phyloP scores from a whole-genome alignment of 768 basidiomycete species.

The Suillus variegatus region DNA sequence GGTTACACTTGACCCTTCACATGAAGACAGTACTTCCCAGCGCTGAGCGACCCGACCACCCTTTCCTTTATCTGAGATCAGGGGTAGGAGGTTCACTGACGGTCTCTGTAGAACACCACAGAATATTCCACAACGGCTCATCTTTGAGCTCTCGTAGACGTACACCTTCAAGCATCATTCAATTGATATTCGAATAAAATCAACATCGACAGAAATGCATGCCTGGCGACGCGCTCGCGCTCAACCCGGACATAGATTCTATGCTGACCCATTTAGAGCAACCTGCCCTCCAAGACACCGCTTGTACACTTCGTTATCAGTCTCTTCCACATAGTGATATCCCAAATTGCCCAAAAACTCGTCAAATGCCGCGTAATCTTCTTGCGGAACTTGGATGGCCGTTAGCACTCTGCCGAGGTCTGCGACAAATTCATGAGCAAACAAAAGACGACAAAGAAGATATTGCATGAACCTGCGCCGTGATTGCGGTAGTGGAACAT shows the following conservation, averaged over 20 bases:
- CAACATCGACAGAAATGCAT: neutral
- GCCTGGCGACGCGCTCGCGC: neutral
- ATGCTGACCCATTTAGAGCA: neutral
- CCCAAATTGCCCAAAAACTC: constrained; percentile 76
- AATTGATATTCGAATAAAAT: neutral
- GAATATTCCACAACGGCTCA: neutral
- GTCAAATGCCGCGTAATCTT: constrained; percentile 67
- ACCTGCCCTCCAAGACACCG: constrained; percentile 52
- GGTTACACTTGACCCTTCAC: neutral
- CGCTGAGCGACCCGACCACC: neutral
- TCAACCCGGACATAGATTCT: neutral
- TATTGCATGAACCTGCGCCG: constrained; percentile 73
- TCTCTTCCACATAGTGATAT: constrained; percentile 92
- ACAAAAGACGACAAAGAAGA: constrained; percentile 1
- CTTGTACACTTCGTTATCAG: constrained; percentile 82
- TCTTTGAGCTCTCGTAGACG: neutral
- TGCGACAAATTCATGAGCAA: constrained; percentile 31
- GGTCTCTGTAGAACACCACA: neutral
- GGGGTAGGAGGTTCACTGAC: neutral
- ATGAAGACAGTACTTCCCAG: neutral
- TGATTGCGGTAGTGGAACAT: constrained; percentile 99
- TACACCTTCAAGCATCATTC: neutral
- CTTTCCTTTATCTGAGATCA: neutral
- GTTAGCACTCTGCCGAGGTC: constrained; percentile 93
- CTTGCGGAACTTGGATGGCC: constrained; percentile 86